phyloP scores from a whole-genome alignment of 371 early-diverging fungal species.

The Rhizomucor pusillus region DNA sequence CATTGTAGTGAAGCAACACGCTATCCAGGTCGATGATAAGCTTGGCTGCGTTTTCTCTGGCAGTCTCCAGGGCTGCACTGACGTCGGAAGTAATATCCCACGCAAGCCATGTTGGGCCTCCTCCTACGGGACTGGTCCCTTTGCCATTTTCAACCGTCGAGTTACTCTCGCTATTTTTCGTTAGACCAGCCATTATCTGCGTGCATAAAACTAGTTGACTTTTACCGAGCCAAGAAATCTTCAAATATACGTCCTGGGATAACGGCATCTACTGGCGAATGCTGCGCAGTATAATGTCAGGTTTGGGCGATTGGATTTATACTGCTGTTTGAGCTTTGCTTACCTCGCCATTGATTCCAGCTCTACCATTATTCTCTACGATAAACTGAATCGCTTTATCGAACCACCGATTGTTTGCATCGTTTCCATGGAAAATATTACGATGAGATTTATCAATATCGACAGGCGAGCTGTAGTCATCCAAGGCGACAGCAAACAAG shows the following conservation, averaged over 20 bases:
- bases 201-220: slow-evolving; percentile 1
- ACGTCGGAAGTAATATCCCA: slow-evolving; percentile 14
- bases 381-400: slow-evolving; percentile 91
- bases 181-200: background rate
- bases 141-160: background rate
- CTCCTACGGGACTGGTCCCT: slow-evolving; percentile 2
- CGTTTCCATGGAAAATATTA: slow-evolving; percentile 75
- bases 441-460: slow-evolving; percentile 67
- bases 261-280: slow-evolving; percentile 91
- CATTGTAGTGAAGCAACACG: slow-evolving; percentile 63
- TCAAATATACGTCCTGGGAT: slow-evolving; percentile 79
- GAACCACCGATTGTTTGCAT: slow-evolving; percentile 92
- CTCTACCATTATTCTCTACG: slow-evolving; percentile 81
- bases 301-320: no score
- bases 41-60: slow-evolving; percentile 57
- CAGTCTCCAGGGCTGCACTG: slow-evolving; percentile 49
- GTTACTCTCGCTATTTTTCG: background rate
- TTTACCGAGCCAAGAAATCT: slow-evolving; percentile 59
- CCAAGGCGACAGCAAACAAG: slow-evolving; percentile 85
- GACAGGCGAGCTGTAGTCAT: slow-evolving; percentile 62
- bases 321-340: background rate
- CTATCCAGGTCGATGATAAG: slow-evolving; percentile 72
- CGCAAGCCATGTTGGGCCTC: slow-evolving; percentile 10
- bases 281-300: slow-evolving; percentile 36
- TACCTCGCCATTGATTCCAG: slow-evolving; percentile 93